Percentiles rank a stretch among this genome's conserved stretches.
Conservation (phyloP, 2,329 filamentous ascomycete species). For the Purpureocillium takamizusanense region DNA sequence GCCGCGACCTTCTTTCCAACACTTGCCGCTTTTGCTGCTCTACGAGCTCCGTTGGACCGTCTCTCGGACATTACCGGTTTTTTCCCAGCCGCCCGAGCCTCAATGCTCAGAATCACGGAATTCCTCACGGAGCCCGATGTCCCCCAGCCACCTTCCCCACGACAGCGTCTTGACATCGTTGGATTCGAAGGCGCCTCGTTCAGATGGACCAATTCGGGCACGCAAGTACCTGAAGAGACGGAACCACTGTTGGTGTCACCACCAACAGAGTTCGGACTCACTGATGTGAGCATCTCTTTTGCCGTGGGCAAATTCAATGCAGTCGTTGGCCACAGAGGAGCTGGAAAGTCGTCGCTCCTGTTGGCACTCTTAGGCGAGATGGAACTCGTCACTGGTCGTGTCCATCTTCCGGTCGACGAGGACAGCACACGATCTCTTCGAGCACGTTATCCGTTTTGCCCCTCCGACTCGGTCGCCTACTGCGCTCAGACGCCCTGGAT, state of each 20-base stretch:
- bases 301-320: constrained; percentile 54
- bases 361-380: constrained; percentile 61
- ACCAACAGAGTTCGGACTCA: constrained; percentile 44
- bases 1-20: not conserved
- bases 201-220: not conserved
- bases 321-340: constrained; percentile 61
- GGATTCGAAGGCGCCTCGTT: not conserved
- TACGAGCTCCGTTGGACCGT: not conserved
- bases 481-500: constrained; percentile 64
- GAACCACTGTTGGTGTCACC: not conserved
- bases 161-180: too few relatives aligned
- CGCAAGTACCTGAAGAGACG: not conserved
- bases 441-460: constrained; percentile 58
- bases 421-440: too few relatives aligned
- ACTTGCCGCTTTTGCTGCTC: not conserved
- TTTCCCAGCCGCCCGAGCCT: not conserved
- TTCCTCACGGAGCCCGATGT: not conserved
- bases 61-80: not conserved
- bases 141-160: too few relatives aligned
- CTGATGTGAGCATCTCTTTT: constrained; percentile 57
- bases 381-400: not conserved
- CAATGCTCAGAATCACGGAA: not conserved
- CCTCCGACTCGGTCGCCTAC: constrained; percentile 27
- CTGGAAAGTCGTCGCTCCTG: constrained; percentile 61
- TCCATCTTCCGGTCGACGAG: not conserved